Percentiles rank a stretch among this genome's conserved stretches.
Conservation (phyloP, 164 flowering plant genomes). For the Nelumbo lutea region DNA sequence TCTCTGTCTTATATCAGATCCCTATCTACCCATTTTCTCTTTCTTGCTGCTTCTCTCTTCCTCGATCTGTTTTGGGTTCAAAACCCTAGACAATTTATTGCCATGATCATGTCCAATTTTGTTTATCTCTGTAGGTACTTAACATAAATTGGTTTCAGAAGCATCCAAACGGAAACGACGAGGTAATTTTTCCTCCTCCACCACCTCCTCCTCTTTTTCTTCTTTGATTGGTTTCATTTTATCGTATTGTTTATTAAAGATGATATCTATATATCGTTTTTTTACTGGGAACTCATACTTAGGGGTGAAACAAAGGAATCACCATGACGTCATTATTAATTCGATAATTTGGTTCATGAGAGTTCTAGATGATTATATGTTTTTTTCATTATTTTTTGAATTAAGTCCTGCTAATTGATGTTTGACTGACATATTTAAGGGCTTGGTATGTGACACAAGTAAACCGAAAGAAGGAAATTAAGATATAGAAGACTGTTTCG, state of each 20-base stretch:
- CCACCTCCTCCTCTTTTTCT: neutral
- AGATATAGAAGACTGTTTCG: too few relatives aligned
- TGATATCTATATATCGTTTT: too few relatives aligned
- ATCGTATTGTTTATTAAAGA: neutral
- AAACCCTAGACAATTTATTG: constrained; percentile 6
- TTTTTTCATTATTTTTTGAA: too few relatives aligned
- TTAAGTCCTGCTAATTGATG: too few relatives aligned
- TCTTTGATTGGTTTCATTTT: neutral
- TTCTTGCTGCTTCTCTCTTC: neutral
- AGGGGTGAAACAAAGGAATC: too few relatives aligned
- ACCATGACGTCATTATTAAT: too few relatives aligned
- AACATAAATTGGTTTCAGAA: constrained; percentile 84
- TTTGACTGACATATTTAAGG: too few relatives aligned
- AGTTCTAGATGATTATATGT: too few relatives aligned
- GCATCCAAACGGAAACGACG: constrained; percentile 79
- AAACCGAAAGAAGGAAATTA: too few relatives aligned
- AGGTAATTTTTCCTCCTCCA: constrained; percentile 35
- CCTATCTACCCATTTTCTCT: neutral
- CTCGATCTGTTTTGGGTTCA: constrained; percentile 2
- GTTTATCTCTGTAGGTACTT: constrained; percentile 44
- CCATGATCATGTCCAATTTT: neutral
- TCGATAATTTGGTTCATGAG: too few relatives aligned
- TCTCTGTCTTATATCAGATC: neutral
- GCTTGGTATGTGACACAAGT: too few relatives aligned
- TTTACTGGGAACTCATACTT: too few relatives aligned